phyloP scores from a whole-genome alignment of 768 basidiomycete genomes.

The Trametes sanguinea region DNA sequence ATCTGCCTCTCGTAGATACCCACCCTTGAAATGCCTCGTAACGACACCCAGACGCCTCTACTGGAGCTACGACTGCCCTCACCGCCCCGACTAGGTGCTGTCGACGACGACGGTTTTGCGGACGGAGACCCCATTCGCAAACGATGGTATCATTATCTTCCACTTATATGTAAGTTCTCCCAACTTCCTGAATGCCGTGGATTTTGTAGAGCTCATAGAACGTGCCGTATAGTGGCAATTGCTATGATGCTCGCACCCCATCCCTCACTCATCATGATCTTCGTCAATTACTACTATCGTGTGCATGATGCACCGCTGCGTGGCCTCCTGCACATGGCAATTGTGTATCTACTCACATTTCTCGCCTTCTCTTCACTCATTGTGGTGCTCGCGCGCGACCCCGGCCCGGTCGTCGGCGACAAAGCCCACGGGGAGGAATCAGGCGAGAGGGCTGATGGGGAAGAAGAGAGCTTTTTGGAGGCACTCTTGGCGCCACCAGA shows the following conservation, averaged over 20 bases:
- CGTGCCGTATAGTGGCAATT: conserved; percentile 43
- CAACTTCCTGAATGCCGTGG: too few relatives aligned
- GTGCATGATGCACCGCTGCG: conserved; percentile 48
- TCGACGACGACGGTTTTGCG: conserved; percentile 20
- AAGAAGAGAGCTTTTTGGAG: conserved; percentile 52
- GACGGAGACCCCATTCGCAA: conserved; percentile 10
- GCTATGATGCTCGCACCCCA: conserved; percentile 69
- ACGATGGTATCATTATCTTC: conserved; percentile 26
- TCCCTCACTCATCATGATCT: conserved; percentile 68
- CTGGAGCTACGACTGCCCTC: conserved; percentile 16
- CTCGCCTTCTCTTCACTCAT: conserved; percentile 73
- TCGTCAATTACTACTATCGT: conserved; percentile 66
- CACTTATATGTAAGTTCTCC: conserved; percentile 20
- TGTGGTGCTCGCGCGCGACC: conserved; percentile 71
- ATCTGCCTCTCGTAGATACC: conserved; percentile 2
- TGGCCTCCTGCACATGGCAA: conserved; percentile 57
- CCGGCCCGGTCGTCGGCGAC: conserved; percentile 53
- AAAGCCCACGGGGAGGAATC: conserved; percentile 22
- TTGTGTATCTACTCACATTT: conserved; percentile 67
- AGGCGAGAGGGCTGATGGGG: conserved; percentile 29
- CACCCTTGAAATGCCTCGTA: conserved; percentile 6
- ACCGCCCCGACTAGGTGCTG: conserved; percentile 11
- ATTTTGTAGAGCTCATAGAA: neutral
- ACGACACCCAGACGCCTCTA: conserved; percentile 11
- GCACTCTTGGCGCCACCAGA: conserved; percentile 53